Percentiles rank a stretch among this genome's conserved stretches.
phyloP scores from a whole-genome alignment of 768 basidiomycete species.

The Phlegmacium glaucopus region DNA sequence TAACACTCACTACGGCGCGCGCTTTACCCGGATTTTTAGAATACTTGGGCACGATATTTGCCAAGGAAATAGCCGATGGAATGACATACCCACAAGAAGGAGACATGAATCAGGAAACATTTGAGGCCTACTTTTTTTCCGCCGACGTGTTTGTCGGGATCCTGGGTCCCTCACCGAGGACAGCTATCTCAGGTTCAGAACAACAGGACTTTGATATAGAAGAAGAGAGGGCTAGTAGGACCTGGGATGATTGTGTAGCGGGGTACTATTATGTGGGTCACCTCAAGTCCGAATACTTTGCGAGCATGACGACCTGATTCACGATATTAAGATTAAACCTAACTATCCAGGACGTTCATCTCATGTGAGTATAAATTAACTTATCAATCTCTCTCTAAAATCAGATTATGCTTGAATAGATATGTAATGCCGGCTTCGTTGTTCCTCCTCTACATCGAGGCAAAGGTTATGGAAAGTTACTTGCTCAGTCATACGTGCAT shows the following conservation, averaged over 20 bases:
- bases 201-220: conserved; percentile 27
- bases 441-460: conserved; percentile 63
- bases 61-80: conserved; percentile 72
- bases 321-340: conserved; percentile 55
- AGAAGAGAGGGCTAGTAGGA: conserved; percentile 41
- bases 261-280: conserved; percentile 71
- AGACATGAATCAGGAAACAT: conserved; percentile 46
- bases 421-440: conserved; percentile 89
- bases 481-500: conserved; percentile 76
- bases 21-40: conserved; percentile 49
- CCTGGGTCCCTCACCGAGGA: conserved; percentile 17
- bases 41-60: conserved; percentile 59
- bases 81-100: conserved; percentile 85
- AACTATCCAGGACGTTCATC: conserved; percentile 90
- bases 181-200: conserved; percentile 17
- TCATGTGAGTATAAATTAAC: conserved; percentile 56
- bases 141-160: conserved; percentile 76
- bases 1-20: conserved; percentile 40
- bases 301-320: neutral
- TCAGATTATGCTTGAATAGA: conserved; percentile 34
- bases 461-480: conserved; percentile 60
- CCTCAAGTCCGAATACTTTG: neutral
- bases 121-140: conserved; percentile 74
- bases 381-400: conserved; percentile 2
- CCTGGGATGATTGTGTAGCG: conserved; percentile 68